Conservation (phyloP, 805 yeast genomes). For the Pichia cabralensis region DNA sequence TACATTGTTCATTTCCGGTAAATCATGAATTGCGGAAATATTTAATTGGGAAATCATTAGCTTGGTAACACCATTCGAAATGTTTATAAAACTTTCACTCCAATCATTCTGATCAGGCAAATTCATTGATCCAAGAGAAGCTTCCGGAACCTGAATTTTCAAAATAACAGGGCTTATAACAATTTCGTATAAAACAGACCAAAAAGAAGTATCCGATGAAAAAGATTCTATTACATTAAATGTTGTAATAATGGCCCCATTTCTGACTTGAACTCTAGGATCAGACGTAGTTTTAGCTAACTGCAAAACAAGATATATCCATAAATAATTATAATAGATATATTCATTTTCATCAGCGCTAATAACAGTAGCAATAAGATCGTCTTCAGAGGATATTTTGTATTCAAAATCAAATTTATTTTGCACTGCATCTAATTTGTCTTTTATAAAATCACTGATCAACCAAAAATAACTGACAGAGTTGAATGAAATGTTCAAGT, state of each 20-base stretch:
- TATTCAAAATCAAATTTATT: neutral
- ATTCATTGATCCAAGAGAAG: too few relatives aligned
- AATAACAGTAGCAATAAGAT: slow-evolving; percentile 11
- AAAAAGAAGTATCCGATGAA: slow-evolving; percentile 45
- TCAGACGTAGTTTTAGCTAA: slow-evolving; percentile 58
- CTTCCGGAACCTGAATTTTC: slow-evolving; percentile 6
- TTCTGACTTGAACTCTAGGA: slow-evolving; percentile 68
- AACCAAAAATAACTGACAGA: slow-evolving; percentile 90
- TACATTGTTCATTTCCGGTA: slow-evolving; percentile 18
- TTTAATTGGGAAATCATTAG: slow-evolving; percentile 46
- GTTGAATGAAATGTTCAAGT: slow-evolving; percentile 81
- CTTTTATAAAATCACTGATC: slow-evolving; percentile 65
- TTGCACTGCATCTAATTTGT: slow-evolving; percentile 16
- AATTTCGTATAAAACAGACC: slow-evolving; percentile 59
- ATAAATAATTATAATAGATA: slow-evolving; percentile 31
- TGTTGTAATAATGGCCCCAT: slow-evolving; percentile 84
- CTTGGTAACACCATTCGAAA: slow-evolving; percentile 56
- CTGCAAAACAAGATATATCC: slow-evolving; percentile 56
- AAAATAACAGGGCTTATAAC: slow-evolving; percentile 49
- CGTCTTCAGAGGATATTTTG: slow-evolving; percentile 15
- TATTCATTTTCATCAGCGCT: slow-evolving; percentile 12
- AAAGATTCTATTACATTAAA: slow-evolving; percentile 74
- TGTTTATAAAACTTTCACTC: slow-evolving; percentile 52
- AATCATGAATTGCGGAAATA: too few relatives aligned
- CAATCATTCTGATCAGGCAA: slow-evolving; percentile 35